Base-by-base conservation (phyloP, 2,329 filamentous ascomycete genomes). In the Pseudocercospora pini-densiflorae region DNA sequence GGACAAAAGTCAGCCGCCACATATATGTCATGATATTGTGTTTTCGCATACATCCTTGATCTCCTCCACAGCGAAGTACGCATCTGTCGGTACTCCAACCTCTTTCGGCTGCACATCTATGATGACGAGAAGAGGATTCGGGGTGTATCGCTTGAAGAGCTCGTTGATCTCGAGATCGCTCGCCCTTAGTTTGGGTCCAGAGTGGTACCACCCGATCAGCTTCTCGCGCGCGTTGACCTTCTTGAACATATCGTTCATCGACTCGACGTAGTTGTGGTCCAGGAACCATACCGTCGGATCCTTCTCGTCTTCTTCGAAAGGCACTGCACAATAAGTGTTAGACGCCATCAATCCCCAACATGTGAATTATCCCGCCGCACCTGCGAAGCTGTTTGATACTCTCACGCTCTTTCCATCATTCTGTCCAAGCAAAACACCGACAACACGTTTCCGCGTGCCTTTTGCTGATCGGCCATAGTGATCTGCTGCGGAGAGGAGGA, bases 161-260 rank as follows among this genome's bases (percentile, higher is more conserved):
- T 99, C 95, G 83, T 99, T 99, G 90, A 99, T 97, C 84, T 98
- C 92, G 73, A 99, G 84, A 85, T 99, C 95, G 54, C 95, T 97
- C 63, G 94, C 94, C 78, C 95, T 90, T 77, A 99, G 86, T 86
- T 98, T 99, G 45, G 95, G 95, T 49, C 95, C 95, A 21, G 95
- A 97, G 83, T 99, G 95, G 82, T 99, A 99, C 95, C 95, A 99
- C 77, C 95, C 95, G 86, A 99, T 96, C 80, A 99, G 87, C 89
- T 98, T 98, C 85, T 99, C 95, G 71, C 92, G 87, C 68, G 95
- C 95, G 84, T 99, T 99, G 86, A 99, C 94, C 84, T 98, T 98
- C 86, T 99, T 99, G 88, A 99, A 99, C 95, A 99, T 99, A 81
- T 98, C 95, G 83, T 95, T 97, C 95, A 99, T 99, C 74, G 91